Conservation (phyloP, 805 yeast species). For the Yarrowia divulgata region DNA sequence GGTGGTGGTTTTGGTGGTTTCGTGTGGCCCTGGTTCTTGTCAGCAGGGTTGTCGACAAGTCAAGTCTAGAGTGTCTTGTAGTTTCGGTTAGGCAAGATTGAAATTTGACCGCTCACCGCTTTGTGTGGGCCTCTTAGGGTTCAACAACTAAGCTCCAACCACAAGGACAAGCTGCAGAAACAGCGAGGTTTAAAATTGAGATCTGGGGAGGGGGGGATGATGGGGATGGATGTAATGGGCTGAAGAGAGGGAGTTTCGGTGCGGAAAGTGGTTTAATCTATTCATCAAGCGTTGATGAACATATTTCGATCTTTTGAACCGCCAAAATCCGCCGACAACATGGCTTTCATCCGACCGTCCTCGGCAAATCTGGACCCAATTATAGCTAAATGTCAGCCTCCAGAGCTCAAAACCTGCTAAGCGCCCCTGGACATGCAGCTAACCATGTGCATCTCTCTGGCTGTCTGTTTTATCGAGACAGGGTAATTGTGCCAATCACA, state of each 20-base stretch:
- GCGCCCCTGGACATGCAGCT: conserved; percentile 38
- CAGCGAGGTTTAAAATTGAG: conserved; percentile 21
- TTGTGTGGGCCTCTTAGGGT: conserved; percentile 23
- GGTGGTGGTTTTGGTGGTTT: neutral
- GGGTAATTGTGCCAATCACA: conserved; percentile 6
- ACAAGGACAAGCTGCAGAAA: conserved; percentile 11
- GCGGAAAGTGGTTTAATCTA: neutral
- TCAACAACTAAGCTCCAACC: conserved; percentile 16
- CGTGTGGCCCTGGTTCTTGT: no score
- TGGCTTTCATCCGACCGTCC: neutral
- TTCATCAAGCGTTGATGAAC: no score
- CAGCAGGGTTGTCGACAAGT: neutral
- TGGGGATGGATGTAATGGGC: no score
- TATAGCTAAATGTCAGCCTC: neutral
- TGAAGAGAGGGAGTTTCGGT: neutral
- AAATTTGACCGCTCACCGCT: conserved; percentile 7
- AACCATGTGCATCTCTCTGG: conserved; percentile 16
- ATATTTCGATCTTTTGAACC: no score
- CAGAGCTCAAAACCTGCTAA: conserved; percentile 5
- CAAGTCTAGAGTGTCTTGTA: neutral
- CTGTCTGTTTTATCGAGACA: neutral
- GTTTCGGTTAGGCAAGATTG: conserved; percentile 25
- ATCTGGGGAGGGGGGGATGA: conserved; percentile 2
- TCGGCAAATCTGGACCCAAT: conserved; percentile 7
- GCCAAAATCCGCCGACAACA: neutral